Evolutionary conservation across 2,329 filamentous ascomycete genomes (phyloP).

Genomic region (Aspergillus candidus): DNA sequence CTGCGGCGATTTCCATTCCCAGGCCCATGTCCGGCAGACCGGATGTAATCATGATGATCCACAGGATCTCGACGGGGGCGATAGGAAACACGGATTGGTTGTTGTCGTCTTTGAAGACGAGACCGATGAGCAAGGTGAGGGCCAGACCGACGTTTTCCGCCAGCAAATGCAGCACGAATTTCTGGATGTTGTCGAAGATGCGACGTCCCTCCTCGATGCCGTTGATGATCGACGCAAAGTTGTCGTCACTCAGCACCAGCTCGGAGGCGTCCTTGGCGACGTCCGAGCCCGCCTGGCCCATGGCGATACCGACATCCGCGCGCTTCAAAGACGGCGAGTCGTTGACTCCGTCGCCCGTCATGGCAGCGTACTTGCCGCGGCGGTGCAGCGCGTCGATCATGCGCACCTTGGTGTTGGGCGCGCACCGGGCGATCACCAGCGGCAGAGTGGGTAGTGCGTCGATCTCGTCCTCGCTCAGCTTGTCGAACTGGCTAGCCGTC

Average conservation of each 20-base stretch:
- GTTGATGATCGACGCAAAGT: conserved; percentile 79
- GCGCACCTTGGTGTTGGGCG: conserved; percentile 64
- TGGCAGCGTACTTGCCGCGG: conserved; percentile 68
- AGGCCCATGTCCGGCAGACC: conserved; percentile 84
- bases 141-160: conserved; percentile 81
- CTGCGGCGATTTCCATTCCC: conserved; percentile 68
- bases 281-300: conserved; percentile 74
- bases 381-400: conserved; percentile 64
- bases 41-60: conserved; percentile 92
- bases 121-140: conserved; percentile 70
- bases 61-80: conserved; percentile 78
- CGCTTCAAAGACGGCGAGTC: conserved; percentile 75
- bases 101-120: conserved; percentile 68
- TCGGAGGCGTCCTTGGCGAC: conserved; percentile 67
- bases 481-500: conserved; percentile 73
- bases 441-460: conserved; percentile 52
- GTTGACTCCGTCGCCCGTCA: conserved; percentile 88
- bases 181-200: conserved; percentile 87
- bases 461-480: conserved; percentile 66
- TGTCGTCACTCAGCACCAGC: conserved; percentile 70
- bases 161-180: conserved; percentile 75
- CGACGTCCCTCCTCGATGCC: conserved; percentile 77
- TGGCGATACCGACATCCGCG: conserved; percentile 81
- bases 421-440: conserved; percentile 54
- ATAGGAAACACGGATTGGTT: conserved; percentile 78